Evolutionary conservation across 345 rosid species (phyloP).

Genomic region (Ricinus communis): DNA sequence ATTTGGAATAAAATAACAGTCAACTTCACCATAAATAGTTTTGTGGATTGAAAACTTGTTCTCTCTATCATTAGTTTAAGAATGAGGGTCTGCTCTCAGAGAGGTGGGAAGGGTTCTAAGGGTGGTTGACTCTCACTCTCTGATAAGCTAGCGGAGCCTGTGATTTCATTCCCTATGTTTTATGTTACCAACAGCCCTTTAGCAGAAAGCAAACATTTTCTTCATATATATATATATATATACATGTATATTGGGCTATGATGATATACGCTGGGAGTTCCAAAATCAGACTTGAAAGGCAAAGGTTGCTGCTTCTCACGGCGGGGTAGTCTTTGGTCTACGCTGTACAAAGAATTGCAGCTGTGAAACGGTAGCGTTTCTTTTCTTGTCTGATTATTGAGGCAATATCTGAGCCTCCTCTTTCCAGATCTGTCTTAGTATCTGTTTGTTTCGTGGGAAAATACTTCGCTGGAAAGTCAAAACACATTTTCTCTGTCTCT

Average conservation of each 20-base stretch:
- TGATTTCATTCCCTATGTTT: neutral
- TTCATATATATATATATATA: neutral
- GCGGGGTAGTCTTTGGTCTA: constrained; percentile 9
- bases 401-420: constrained; percentile 50
- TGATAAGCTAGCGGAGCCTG: neutral
- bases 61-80: too few relatives aligned
- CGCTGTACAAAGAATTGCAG: constrained; percentile 23
- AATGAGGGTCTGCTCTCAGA: constrained; percentile 1
- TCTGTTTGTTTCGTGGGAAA: too few relatives aligned
- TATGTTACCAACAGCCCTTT: neutral
- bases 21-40: neutral
- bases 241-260: neutral
- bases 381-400: constrained; percentile 32
- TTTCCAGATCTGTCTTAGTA: neutral
- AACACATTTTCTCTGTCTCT: neutral
- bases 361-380: constrained; percentile 18
- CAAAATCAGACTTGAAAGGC: neutral
- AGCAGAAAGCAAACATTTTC: neutral
- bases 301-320: constrained; percentile 9
- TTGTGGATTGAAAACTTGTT: too few relatives aligned
- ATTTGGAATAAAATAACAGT: neutral
- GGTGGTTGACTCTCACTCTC: neutral
- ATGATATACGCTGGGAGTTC: neutral
- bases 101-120: neutral
- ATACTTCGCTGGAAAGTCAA: too few relatives aligned